Conservation (phyloP, 2,329 filamentous ascomycete species). For the Clonostachys chloroleuca region DNA sequence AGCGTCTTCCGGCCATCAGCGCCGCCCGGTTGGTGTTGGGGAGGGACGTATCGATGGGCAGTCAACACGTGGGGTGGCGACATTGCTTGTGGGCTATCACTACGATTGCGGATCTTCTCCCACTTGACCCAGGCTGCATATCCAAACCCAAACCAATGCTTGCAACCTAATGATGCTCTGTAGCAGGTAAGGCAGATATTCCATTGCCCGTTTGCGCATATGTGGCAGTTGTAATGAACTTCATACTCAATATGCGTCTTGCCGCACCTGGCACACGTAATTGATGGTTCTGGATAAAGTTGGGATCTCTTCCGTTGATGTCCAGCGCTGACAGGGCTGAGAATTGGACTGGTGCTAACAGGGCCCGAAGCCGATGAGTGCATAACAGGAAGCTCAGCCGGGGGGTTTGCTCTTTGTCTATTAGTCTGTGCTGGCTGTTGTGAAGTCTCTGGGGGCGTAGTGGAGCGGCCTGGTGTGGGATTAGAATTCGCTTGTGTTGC, state of each 20-base stretch:
- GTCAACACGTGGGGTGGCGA: conserved; percentile 54
- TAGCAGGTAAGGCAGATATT: conserved; percentile 83
- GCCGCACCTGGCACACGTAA: conserved; percentile 69
- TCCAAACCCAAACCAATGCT: conserved; percentile 86
- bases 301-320: conserved; percentile 39
- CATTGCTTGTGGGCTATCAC: conserved; percentile 21
- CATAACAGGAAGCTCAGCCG: conserved; percentile 32
- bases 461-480: conserved; percentile 1
- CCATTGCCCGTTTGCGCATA: conserved; percentile 67
- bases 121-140: conserved; percentile 65
- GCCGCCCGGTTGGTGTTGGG: conserved; percentile 42
- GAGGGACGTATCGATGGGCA: conserved; percentile 50
- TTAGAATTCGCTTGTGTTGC: conserved; percentile 16
- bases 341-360: conserved; percentile 5
- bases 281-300: conserved; percentile 64
- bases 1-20: conserved; percentile 52
- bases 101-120: conserved; percentile 41
- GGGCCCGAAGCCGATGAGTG: conserved; percentile 13
- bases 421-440: conserved; percentile 6
- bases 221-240: conserved; percentile 76
- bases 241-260: conserved; percentile 76
- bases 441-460: conserved; percentile 9
- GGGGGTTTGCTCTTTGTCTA: conserved; percentile 20
- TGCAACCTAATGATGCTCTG: conserved; percentile 69
- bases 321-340: conserved; percentile 22